Evolutionary conservation across 2,329 filamentous ascomycete genomes (phyloP).

Genomic region (Juglanconis sp.): DNA sequence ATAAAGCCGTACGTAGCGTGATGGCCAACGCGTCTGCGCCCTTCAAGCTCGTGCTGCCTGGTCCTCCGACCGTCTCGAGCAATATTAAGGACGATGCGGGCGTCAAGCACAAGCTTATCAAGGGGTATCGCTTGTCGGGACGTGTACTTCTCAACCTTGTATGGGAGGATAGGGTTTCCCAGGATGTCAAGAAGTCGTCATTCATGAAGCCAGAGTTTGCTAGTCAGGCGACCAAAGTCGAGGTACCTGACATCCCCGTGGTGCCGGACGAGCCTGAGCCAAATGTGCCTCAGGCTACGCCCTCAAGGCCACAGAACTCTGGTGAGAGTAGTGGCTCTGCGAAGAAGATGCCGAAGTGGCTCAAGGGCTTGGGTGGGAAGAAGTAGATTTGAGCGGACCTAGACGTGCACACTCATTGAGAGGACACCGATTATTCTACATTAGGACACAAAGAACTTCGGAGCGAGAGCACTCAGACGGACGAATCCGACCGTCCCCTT

Average conservation of each 20-base stretch:
- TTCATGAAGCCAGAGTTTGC: conserved; percentile 59
- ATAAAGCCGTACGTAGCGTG: conserved; percentile 69
- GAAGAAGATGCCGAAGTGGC: conserved; percentile 64
- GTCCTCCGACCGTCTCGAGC: conserved; percentile 25
- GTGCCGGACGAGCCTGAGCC: conserved; percentile 36
- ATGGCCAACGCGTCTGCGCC: conserved; percentile 57
- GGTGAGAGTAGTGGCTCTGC: conserved; percentile 30
- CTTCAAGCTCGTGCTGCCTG: conserved; percentile 70
- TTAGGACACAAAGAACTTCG: neutral
- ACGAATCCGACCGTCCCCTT: too few relatives aligned
- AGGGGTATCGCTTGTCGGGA: conserved; percentile 66
- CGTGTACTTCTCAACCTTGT: conserved; percentile 72
- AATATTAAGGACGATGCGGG: conserved; percentile 45
- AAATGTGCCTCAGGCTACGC: conserved; percentile 19
- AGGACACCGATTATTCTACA: neutral
- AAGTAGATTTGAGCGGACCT: conserved; percentile 47
- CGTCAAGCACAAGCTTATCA: conserved; percentile 59
- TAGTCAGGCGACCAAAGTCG: conserved; percentile 62
- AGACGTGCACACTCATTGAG: neutral
- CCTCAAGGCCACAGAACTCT: conserved; percentile 27
- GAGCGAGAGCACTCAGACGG: too few relatives aligned
- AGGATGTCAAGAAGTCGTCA: conserved; percentile 49
- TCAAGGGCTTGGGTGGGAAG: conserved; percentile 65
- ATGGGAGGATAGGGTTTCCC: conserved; percentile 66
- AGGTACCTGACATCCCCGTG: conserved; percentile 55